Conservation (phyloP, 441 rosid genomes). For the Arabidopsis lyrata region DNA sequence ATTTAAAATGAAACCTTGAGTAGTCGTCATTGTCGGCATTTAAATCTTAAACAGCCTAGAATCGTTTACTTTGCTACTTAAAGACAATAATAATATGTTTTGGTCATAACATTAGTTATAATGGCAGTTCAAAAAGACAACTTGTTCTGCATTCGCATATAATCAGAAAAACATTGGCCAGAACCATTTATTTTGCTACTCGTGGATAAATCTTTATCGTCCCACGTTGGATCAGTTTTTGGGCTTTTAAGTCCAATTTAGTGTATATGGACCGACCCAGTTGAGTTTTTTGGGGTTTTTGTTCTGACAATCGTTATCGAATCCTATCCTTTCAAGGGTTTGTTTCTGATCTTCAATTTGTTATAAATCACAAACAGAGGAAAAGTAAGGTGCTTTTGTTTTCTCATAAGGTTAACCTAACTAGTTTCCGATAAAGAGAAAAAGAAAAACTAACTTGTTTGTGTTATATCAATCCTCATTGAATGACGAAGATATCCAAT, state of each 20-base stretch:
- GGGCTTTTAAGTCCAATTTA: background rate
- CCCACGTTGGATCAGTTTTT: too few species aligned
- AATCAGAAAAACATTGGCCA: background rate
- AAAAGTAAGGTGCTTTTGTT: too few species aligned
- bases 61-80: constrained; percentile 17
- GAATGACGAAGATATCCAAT: background rate
- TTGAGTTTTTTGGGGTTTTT: background rate
- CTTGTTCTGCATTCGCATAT: background rate
- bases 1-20: background rate
- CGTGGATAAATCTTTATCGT: background rate
- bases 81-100: constrained; percentile 27
- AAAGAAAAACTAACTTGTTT: too few species aligned
- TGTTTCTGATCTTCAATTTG: too few species aligned
- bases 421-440: too few species aligned
- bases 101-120: background rate
- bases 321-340: too few species aligned
- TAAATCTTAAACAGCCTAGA: constrained; percentile 26
- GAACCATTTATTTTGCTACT: too few species aligned
- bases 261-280: too few species aligned
- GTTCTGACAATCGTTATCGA: background rate
- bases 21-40: background rate
- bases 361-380: too few species aligned
- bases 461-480: background rate
- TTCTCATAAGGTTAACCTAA: too few species aligned
- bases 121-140: constrained; percentile 1